phyloP scores from a whole-genome alignment of 768 basidiomycete species.

The Lactarius sp. region DNA sequence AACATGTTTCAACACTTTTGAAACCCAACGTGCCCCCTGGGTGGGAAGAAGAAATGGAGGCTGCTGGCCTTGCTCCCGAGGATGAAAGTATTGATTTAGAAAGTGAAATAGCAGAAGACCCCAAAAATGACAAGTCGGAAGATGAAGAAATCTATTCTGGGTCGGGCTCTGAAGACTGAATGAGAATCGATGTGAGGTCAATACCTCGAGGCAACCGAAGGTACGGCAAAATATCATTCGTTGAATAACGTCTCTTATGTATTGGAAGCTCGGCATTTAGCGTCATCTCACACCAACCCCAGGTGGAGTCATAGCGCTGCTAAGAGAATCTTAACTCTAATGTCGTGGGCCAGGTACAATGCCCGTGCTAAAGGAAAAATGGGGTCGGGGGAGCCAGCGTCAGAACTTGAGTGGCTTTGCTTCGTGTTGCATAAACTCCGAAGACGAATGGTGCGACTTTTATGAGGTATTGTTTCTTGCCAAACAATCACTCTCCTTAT shows the following conservation, averaged over 20 bases:
- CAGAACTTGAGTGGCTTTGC: background rate
- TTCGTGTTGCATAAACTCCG: too few species aligned
- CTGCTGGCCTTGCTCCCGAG: background rate
- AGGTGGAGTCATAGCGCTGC: background rate
- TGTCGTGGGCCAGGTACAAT: background rate
- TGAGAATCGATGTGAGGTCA: background rate
- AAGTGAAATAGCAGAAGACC: background rate
- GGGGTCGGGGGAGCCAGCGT: background rate
- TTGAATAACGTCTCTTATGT: background rate
- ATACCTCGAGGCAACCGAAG: background rate
- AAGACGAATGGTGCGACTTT: too few species aligned
- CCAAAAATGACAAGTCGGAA: background rate
- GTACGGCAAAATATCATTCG: background rate
- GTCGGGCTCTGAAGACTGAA: background rate
- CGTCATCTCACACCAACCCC: background rate
- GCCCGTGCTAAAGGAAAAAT: background rate
- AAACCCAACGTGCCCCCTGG: slow-evolving; percentile 38
- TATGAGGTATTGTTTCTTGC: too few species aligned
- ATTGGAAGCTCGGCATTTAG: background rate
- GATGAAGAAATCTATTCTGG: background rate
- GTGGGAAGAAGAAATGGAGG: slow-evolving; percentile 40
- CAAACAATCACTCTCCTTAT: too few species aligned
- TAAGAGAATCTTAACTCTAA: background rate
- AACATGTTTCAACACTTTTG: slow-evolving; percentile 48
- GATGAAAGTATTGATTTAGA: background rate